Conservation (phyloP, 768 basidiomycete genomes). For the Udeniomyces megalosporus region DNA sequence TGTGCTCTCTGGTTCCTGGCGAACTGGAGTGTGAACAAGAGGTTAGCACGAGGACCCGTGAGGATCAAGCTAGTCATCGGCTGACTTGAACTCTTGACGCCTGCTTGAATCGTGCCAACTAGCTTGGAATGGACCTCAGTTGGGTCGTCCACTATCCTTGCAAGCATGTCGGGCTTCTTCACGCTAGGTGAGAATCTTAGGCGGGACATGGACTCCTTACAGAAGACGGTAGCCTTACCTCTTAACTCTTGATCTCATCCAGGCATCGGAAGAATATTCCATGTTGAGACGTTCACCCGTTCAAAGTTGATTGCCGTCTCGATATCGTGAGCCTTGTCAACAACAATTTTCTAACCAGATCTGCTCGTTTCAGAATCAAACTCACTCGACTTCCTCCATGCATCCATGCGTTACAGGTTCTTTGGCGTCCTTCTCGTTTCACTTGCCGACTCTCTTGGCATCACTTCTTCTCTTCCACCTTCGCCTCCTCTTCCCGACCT, state of each 20-base stretch:
- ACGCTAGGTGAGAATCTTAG: too few species aligned
- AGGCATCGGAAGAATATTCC: constrained; percentile 66
- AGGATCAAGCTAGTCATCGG: too few species aligned
- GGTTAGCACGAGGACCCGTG: constrained; percentile 34
- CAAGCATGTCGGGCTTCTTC: constrained; percentile 58
- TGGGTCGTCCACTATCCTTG: constrained; percentile 10
- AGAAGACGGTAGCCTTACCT: too few species aligned
- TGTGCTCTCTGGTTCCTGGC: constrained; percentile 82
- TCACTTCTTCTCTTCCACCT: constrained; percentile 16
- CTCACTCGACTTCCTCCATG: background rate
- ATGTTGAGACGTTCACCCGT: constrained; percentile 58
- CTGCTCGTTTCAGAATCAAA: background rate
- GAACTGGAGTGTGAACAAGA: constrained; percentile 77
- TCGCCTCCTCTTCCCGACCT: constrained; percentile 13
- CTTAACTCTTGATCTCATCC: too few species aligned
- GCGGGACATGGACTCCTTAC: too few species aligned
- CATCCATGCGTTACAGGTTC: constrained; percentile 38
- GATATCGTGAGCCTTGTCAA: constrained; percentile 42
- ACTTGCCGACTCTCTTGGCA: constrained; percentile 50
- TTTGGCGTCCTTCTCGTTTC: constrained; percentile 76
- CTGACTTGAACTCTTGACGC: too few species aligned
- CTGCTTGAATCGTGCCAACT: too few species aligned
- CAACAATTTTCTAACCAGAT: background rate
- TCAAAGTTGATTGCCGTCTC: constrained; percentile 62
- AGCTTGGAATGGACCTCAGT: background rate